Percentiles rank a stretch among this genome's conserved stretches.
These are phyloP conservation scores for Phytophthora sansomeana DNA, from an alignment of 352 stramenopile genomes.

Conservation along the genomic window DNA sequence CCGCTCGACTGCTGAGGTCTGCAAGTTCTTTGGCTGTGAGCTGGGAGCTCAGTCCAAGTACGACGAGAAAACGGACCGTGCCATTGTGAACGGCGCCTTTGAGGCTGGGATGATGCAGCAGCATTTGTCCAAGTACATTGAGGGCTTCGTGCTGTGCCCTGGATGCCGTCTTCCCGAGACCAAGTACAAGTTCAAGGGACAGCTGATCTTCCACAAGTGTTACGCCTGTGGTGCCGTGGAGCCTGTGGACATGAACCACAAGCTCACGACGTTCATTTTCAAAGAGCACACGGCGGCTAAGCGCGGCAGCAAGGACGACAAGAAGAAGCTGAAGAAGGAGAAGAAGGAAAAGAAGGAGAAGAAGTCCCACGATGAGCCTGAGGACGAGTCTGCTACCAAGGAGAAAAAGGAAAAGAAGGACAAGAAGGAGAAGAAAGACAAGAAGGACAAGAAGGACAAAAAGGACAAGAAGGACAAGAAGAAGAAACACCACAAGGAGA, in stretches of 20 bases:
- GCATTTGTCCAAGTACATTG: constrained; percentile 98
- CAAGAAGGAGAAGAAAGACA: constrained; percentile 72
- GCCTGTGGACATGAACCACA: constrained; percentile 98
- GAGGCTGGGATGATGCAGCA: constrained; percentile 95
- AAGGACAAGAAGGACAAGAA: constrained; percentile 85
- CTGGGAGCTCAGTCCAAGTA: constrained; percentile 98
- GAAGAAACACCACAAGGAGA: constrained; percentile 84
- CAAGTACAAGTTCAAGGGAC: constrained; percentile 99
- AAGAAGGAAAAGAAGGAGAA: constrained; percentile 78
- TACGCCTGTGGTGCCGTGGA: constrained; percentile 97
- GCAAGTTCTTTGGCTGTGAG: constrained; percentile 99
- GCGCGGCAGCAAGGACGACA: constrained; percentile 83
- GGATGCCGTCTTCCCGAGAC: constrained; percentile 98
- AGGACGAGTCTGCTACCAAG: constrained; percentile 67
- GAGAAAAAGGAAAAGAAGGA: constrained; percentile 74
- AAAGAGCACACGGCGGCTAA: constrained; percentile 95
- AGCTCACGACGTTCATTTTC: constrained; percentile 98
- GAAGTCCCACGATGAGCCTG: constrained; percentile 67
- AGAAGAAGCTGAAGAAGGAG: constrained; percentile 87
- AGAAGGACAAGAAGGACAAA: constrained; percentile 84
- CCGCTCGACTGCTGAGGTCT: constrained; percentile 95
- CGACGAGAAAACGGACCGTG: constrained; percentile 95
- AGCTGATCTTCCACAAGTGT: constrained; percentile 98
- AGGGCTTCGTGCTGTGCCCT: constrained; percentile 98
- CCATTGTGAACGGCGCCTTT: constrained; percentile 97